Percentiles rank a stretch among this genome's conserved stretches.
phyloP scores from a whole-genome alignment of 2,329 filamentous ascomycete genomes.

The Alternaria longipes region DNA sequence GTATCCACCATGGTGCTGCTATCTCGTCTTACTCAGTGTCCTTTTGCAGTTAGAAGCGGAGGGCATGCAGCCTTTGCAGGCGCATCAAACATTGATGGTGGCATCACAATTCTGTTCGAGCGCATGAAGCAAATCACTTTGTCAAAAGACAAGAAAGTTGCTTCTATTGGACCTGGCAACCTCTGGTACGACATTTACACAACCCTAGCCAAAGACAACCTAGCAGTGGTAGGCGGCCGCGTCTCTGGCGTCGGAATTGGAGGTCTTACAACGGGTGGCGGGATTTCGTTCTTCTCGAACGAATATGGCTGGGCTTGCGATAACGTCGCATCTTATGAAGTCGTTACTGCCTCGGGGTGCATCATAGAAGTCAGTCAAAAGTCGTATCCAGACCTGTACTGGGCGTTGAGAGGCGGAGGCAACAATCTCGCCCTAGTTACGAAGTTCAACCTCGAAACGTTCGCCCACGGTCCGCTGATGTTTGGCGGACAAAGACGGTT shows the following conservation, averaged over 20 bases:
- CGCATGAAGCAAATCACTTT: conserved; percentile 35
- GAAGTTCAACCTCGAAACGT: conserved; percentile 26
- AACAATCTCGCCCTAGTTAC: conserved; percentile 47
- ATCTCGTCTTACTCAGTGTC: conserved; percentile 33
- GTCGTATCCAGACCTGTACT: conserved; percentile 51
- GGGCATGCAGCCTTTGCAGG: conserved; percentile 38
- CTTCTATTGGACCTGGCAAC: conserved; percentile 41
- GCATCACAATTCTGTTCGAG: conserved; percentile 39
- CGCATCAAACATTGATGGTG: conserved; percentile 38
- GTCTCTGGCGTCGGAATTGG: conserved; percentile 41
- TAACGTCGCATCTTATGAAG: conserved; percentile 45
- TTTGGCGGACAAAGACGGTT: conserved; percentile 13
- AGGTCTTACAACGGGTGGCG: conserved; percentile 28
- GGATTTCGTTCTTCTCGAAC: conserved; percentile 45
- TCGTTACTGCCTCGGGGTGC: conserved; percentile 37
- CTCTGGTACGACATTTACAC: conserved; percentile 46
- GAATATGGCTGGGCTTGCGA: conserved; percentile 46
- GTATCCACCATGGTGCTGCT: conserved; percentile 31
- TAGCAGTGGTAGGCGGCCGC: conserved; percentile 43
- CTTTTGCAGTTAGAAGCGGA: conserved; percentile 53
- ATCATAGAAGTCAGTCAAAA: conserved; percentile 32
- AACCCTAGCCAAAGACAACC: conserved; percentile 29
- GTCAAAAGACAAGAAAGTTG: conserved; percentile 29
- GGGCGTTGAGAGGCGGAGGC: conserved; percentile 45
- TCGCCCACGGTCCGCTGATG: conserved; percentile 25